Conservation (phyloP, 352 stramenopile species). For the Pythium rhizo-oryzae region DNA sequence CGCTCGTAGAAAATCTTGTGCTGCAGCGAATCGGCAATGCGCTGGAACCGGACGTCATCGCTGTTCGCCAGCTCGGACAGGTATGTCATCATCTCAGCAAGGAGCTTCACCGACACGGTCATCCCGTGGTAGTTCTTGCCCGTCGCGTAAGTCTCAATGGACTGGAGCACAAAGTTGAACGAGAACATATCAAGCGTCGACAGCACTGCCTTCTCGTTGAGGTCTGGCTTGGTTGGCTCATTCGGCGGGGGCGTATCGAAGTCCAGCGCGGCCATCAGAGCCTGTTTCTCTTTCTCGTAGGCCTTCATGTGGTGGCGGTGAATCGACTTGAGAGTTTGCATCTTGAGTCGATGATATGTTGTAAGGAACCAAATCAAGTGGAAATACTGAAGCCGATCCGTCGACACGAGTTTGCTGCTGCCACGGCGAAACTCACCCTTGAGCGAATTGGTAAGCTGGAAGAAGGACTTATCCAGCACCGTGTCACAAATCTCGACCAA, state of each 20-base stretch:
- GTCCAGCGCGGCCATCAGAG: slow-evolving; percentile 57
- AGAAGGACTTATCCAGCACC: slow-evolving; percentile 79
- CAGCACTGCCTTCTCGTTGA: slow-evolving; percentile 81
- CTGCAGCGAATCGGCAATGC: slow-evolving; percentile 83
- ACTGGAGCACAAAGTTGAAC: slow-evolving; percentile 91
- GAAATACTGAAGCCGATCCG: slow-evolving; percentile 89
- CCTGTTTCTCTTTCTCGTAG: slow-evolving; percentile 55
- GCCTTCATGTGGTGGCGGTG: slow-evolving; percentile 61
- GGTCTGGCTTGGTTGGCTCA: slow-evolving; percentile 46
- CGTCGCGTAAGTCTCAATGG: slow-evolving; percentile 82
- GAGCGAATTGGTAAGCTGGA: slow-evolving; percentile 84
- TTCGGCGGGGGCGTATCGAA: slow-evolving; percentile 45
- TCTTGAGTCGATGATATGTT: slow-evolving; percentile 76
- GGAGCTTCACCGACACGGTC: slow-evolving; percentile 76
- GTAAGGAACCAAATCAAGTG: slow-evolving; percentile 87
- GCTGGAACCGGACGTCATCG: slow-evolving; percentile 76
- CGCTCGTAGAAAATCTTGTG: slow-evolving; percentile 91
- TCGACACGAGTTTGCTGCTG: slow-evolving; percentile 81
- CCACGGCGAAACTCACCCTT: slow-evolving; percentile 87
- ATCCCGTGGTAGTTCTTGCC: slow-evolving; percentile 85
- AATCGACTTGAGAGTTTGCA: slow-evolving; percentile 70
- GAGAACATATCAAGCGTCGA: slow-evolving; percentile 91
- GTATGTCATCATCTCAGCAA: slow-evolving; percentile 89
- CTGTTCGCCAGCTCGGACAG: slow-evolving; percentile 69
- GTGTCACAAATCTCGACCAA: slow-evolving; percentile 75